Base-by-base conservation (phyloP, 352 stramenopile genomes). In the Phytophthora lateralis region DNA sequence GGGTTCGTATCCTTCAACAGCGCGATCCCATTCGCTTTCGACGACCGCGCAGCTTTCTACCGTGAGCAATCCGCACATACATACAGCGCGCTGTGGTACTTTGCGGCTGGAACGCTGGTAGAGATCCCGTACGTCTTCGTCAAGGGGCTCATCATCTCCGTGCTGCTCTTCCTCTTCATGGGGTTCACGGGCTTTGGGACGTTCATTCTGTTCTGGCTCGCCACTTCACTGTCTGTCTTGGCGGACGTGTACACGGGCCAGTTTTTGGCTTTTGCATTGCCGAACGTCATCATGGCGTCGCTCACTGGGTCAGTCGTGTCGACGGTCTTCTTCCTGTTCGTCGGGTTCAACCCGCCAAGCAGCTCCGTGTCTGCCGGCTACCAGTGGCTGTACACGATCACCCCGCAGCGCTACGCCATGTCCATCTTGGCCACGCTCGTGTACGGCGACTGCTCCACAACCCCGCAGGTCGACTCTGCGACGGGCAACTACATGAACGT, bases 31-130 rank as follows among this genome's bases (percentile, higher is more conserved):
- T 63, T 93, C 4, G 81, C 90, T 43, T 72, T 85, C 63, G 67
- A 75, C 27, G 85, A 96, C 54, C 74, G 52, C 17, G 44, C 41
- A 65, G 55, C 44, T 24, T 56, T 67, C 56, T 97, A 97, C 76
- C 68, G 88, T 5, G 88, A 97, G 62, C 81, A 88, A 27, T 76
- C 78, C 18, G 76, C 84, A 7, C 54, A 84, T 27, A 95, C 92
- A 54, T 97, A 97, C 60, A 69, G 74, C 34, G 45, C 76, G 10
- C 55, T 66, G 15, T 73, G 78, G 41, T 86, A 96, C 47, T 71
- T 70, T 38, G 45, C 91, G 10, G 48, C 18, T 20, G 29, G 18
- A 39, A 60, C 58, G 14, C 7, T 60, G 1, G 58, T 60, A n/a
- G 58, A 66, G 50, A 55, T 60, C 50, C 58, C 58, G n/a, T 66